These are phyloP conservation scores for Tetrahymena elliotti DNA, from an alignment of 73 alveolate genomes.

Conservation along the genomic window DNA sequence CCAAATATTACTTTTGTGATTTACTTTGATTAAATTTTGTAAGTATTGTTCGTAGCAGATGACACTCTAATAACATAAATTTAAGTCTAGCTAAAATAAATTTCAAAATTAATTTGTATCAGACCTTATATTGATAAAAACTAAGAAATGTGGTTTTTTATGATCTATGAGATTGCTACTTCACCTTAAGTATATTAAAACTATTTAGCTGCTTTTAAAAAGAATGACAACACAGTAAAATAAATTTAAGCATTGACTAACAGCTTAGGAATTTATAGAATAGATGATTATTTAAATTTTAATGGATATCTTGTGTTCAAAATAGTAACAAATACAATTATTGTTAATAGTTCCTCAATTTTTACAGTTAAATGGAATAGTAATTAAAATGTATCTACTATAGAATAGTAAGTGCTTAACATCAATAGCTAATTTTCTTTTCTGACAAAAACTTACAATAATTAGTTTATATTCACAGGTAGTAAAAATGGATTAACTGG, in stretches of 20 bases:
- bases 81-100: not conserved
- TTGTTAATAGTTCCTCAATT: too few species aligned
- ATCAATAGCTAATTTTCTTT: not conserved
- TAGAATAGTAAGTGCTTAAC: not conserved
- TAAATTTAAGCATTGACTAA: too few species aligned
- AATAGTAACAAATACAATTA: not conserved
- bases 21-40: not conserved
- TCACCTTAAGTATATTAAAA: not conserved
- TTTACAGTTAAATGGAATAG: not conserved
- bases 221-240: not conserved
- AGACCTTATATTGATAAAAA: not conserved
- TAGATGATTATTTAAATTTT: too few species aligned
- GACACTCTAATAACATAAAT: not conserved
- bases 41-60: not conserved
- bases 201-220: not conserved
- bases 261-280: not conserved
- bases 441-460: not conserved
- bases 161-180: not conserved
- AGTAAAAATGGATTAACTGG: not conserved
- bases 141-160: not conserved
- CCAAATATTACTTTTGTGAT: not conserved
- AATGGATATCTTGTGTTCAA: not conserved
- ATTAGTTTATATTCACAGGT: not conserved
- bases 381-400: not conserved
- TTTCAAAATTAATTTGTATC: not conserved